Evolutionary conservation across 164 flowering plant species (phyloP), one percentile per base, ranked within the genome.

Genomic region (Umbilicus rupestris): DNA sequence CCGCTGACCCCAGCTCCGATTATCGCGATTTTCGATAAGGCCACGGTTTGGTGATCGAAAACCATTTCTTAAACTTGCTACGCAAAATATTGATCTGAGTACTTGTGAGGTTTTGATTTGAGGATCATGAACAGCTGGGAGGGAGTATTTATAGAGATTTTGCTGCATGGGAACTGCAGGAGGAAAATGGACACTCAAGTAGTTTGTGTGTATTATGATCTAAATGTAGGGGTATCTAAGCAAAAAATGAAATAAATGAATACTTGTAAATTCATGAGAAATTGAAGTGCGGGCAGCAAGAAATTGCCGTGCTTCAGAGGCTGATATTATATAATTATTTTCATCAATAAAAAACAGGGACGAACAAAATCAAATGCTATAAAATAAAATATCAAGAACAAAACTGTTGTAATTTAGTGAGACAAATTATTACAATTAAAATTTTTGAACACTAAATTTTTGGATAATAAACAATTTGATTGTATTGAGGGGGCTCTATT

Each of bases 1-100:
- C 99, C 99, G 69, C 99, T 91, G 7, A 94, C 81, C 0, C 97
- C 99, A 33, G 84, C 97, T 6, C 97, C 99, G 16, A 94, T 79
- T 5, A 94, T 91, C 64, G 79, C 97, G 1, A 94, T 79, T 68
- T 74, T 89, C 17, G 85, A n/a, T n/a, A n/a, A n/a, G n/a, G n/a
- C n/a, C n/a, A 20, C 15, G 46, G 37, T 30, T 29, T 12, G 11
- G 7, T 55, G 60, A 55, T 55, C 33, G 3, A 29, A 28, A 17
- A 33, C 60, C 60, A 55, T 55, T 28, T 50, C 0, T 20, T 5
- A 47, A 47, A 47, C 4, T 50, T 12, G 57, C 22, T 50, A 50
- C 22, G 20, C 14, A 3, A 50, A 50, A 50, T 24, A 24, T 50
- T 50, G 57, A 24, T 22, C 3, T 50, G 22, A 50, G 0, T 50